phyloP scores from a whole-genome alignment of 176 grass and related monocot genomes.

The Carex cristatella region DNA sequence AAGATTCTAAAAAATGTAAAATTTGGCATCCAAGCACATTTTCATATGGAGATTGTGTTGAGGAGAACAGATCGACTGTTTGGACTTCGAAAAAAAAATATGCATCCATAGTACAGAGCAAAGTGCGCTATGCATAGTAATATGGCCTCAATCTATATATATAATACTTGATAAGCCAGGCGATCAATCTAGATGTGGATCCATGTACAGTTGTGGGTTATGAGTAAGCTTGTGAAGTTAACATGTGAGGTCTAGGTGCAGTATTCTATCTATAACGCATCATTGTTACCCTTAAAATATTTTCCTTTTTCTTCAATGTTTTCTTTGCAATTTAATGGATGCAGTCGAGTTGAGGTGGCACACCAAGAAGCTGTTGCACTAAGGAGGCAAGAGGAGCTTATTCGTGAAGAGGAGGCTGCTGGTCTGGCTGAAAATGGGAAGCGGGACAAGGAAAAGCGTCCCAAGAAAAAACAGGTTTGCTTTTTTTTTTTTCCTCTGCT shows the following conservation, averaged over 20 bases:
- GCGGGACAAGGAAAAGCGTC: constrained; percentile 82
- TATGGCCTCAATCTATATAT: neutral
- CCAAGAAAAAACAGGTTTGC: constrained; percentile 90
- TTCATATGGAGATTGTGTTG: no score
- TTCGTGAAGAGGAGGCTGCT: constrained; percentile 91
- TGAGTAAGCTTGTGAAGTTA: neutral
- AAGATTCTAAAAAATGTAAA: no score
- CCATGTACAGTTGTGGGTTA: neutral
- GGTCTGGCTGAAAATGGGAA: constrained; percentile 69
- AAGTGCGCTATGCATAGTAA: no score
- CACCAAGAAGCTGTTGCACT: constrained; percentile 92
- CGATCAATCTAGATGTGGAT: neutral
- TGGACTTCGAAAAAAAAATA: no score
- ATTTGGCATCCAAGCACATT: no score
- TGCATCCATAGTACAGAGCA: no score
- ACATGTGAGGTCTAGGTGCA: neutral
- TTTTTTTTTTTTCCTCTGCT: neutral
- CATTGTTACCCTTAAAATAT: neutral
- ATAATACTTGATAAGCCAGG: neutral
- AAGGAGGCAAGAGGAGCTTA: constrained; percentile 94
- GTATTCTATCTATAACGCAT: neutral
- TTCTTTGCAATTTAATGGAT: constrained; percentile 36
- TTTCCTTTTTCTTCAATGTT: neutral
- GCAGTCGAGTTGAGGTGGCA: constrained; percentile 77
- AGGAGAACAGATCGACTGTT: no score